A percentile compares a stretch with the other conserved stretches of the same genome.
phyloP scores from a whole-genome alignment of 306 rosid species.

The Acacia melanoxylon region DNA sequence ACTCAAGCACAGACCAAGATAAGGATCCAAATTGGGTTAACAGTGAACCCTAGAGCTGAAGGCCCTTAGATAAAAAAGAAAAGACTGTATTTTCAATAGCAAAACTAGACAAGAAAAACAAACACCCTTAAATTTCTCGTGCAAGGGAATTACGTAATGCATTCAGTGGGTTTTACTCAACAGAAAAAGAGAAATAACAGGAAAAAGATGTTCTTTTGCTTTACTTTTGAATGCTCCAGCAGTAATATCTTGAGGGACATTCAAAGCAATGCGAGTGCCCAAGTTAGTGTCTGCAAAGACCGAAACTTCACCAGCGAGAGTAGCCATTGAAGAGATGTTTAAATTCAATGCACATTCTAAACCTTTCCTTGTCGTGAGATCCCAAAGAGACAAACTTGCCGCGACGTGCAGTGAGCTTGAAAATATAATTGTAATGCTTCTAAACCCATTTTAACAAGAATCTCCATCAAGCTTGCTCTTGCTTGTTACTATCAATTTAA shows the following conservation, averaged over 20 bases:
- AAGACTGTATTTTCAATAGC: neutral
- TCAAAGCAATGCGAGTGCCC: constrained; percentile 70
- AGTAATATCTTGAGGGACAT: constrained; percentile 50
- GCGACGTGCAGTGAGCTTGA: neutral
- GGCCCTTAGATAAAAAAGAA: neutral
- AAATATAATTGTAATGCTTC: neutral
- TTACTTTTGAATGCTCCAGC: constrained; percentile 68
- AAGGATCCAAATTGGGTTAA: neutral
- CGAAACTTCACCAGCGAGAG: constrained; percentile 40
- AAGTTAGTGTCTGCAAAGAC: constrained; percentile 69
- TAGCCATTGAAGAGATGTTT: neutral
- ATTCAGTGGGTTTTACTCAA: neutral
- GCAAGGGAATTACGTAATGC: neutral
- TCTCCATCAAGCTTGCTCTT: neutral
- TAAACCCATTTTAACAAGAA: neutral
- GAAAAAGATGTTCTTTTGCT: neutral
- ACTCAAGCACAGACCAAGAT: neutral
- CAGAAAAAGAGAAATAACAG: neutral
- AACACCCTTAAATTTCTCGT: neutral
- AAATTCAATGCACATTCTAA: neutral
- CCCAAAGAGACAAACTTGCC: neutral
- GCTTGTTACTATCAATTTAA: neutral
- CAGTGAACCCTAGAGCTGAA: neutral
- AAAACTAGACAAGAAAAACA: neutral
- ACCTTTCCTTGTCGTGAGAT: neutral